These are phyloP conservation scores for Penicillium malachiteum DNA, from an alignment of 495 filamentous ascomycete genomes.

Conservation along the genomic window DNA sequence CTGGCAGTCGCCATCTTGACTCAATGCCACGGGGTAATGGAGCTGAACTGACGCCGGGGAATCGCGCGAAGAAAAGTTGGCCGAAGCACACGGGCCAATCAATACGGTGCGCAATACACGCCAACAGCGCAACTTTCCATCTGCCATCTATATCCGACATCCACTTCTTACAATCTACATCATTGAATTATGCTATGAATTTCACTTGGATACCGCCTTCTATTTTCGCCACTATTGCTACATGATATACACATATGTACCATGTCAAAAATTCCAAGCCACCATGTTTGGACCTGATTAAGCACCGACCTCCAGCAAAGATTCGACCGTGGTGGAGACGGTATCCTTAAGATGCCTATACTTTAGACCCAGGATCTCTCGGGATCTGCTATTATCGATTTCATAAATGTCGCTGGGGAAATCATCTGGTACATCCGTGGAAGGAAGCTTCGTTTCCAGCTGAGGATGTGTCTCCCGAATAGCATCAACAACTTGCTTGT, in stretches of 20 bases:
- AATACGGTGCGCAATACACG: conserved; percentile 14
- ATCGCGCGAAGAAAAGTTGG: conserved; percentile 40
- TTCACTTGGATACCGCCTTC: neutral
- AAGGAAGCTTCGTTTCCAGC: conserved; percentile 58
- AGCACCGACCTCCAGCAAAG: conserved; percentile 48
- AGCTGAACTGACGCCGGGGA: conserved; percentile 11
- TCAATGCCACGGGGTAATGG: conserved; percentile 24
- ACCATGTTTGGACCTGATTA: conserved; percentile 6
- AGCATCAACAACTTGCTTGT: conserved; percentile 64
- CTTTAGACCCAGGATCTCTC: conserved; percentile 57
- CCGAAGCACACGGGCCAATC: conserved; percentile 19
- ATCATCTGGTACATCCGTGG: conserved; percentile 41
- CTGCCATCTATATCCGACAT: no score
- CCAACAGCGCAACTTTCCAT: conserved; percentile 11
- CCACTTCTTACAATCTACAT: neutral
- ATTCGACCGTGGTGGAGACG: conserved; percentile 56
- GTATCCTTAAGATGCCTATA: conserved; percentile 55
- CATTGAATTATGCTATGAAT: neutral
- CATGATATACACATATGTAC: no score
- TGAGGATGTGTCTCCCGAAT: conserved; percentile 66
- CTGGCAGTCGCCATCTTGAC: conserved; percentile 48
- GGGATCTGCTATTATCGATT: conserved; percentile 53
- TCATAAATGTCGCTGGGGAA: conserved; percentile 40
- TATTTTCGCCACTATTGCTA: neutral
- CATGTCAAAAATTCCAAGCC: neutral